Evolutionary conservation across 192 early-diverging fungal species (phyloP).

Genomic region (Mycoemilia scoparia): DNA sequence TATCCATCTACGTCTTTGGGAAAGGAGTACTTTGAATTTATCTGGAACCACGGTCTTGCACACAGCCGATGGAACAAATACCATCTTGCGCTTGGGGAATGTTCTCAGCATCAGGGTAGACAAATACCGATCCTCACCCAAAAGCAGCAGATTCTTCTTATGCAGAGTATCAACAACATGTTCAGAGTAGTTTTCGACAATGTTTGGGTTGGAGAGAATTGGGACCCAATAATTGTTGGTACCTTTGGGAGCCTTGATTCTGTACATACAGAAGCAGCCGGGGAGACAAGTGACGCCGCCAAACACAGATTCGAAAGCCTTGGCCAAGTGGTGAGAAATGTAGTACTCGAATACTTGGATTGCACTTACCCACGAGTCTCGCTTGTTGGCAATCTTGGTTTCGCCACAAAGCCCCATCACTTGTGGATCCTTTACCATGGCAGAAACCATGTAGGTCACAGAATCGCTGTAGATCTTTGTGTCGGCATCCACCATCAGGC

Average conservation of each 20-base stretch:
- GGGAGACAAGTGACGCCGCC: constrained; percentile 70
- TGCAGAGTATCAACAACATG: constrained; percentile 76
- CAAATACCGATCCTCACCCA: constrained; percentile 93
- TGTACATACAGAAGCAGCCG: constrained; percentile 76
- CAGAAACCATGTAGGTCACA: constrained; percentile 44
- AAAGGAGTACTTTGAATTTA: constrained; percentile 62
- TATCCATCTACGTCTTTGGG: constrained; percentile 85
- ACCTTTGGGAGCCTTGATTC: constrained; percentile 67
- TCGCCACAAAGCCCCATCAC: constrained; percentile 65
- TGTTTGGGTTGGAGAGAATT: constrained; percentile 64
- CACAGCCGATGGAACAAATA: constrained; percentile 82
- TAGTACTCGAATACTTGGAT: constrained; percentile 83
- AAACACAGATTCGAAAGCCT: constrained; percentile 74
- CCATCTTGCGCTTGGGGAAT: constrained; percentile 88
- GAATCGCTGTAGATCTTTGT: constrained; percentile 67
- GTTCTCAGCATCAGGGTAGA: constrained; percentile 85
- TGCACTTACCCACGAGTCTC: constrained; percentile 56
- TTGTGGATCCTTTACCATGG: constrained; percentile 49
- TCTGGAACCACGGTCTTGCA: constrained; percentile 86
- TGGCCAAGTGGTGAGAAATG: constrained; percentile 62
- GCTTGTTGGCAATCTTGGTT: constrained; percentile 69
- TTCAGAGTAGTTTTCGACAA: constrained; percentile 70
- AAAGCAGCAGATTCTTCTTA: constrained; percentile 79
- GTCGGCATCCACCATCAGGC: constrained; percentile 72
- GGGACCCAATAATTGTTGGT: constrained; percentile 63